Evolutionary conservation across 495 filamentous ascomycete genomes (phyloP).

Genomic region (Lasiosphaeriaceae sp.): DNA sequence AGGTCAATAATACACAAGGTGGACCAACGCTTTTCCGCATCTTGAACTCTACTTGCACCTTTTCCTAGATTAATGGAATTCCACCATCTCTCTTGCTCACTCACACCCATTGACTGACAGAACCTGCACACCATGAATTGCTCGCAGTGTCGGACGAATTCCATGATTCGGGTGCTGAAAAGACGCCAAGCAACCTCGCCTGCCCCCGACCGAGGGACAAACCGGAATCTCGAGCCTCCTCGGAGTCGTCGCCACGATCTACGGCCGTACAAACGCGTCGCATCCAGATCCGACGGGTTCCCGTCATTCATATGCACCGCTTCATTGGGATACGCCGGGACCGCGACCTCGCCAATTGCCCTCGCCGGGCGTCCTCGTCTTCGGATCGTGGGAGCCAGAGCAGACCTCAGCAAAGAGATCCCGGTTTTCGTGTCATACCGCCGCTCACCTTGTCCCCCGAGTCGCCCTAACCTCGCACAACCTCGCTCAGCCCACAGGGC

Average conservation of each 20-base stretch:
- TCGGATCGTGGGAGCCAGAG: too few species aligned
- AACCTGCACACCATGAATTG: too few species aligned
- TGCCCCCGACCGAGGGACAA: neutral
- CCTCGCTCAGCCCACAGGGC: neutral
- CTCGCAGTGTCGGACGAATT: too few species aligned
- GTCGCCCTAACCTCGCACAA: constrained; percentile 2
- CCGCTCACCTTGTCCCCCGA: constrained; percentile 6
- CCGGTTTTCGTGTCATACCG: constrained; percentile 12
- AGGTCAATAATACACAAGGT: too few species aligned
- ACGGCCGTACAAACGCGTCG: constrained; percentile 24
- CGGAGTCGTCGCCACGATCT: constrained; percentile 5
- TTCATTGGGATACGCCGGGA: neutral
- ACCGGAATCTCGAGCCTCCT: neutral
- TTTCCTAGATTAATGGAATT: too few species aligned
- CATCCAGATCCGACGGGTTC: constrained; percentile 16
- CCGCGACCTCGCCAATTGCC: neutral
- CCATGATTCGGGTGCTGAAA: too few species aligned
- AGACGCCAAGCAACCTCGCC: neutral
- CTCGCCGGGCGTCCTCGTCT: neutral
- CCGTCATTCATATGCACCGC: neutral
- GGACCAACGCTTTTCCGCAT: too few species aligned
- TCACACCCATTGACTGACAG: too few species aligned
- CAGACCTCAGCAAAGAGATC: too few species aligned
- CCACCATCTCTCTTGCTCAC: too few species aligned
- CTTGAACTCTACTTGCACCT: too few species aligned